phyloP scores from a whole-genome alignment of 176 grass and related monocot species.

The Carex kokanica region DNA sequence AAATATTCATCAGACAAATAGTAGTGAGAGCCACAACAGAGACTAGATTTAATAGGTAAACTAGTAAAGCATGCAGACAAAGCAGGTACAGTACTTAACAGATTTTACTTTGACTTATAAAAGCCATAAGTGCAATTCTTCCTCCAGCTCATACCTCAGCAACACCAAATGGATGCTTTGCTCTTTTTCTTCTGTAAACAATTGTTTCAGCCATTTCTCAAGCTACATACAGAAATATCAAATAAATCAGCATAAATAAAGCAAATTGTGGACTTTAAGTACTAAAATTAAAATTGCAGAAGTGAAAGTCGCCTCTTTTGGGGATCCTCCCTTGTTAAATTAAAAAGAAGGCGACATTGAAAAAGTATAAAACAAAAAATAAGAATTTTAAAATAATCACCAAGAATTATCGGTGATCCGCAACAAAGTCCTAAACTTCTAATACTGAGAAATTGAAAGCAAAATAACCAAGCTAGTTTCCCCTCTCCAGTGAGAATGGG shows the following conservation, averaged over 20 bases:
- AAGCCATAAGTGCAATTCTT: neutral
- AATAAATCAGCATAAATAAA: neutral
- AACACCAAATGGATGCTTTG: neutral
- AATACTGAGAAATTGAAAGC: neutral
- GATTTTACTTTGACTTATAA: neutral
- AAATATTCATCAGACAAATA: neutral
- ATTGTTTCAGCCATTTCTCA: neutral
- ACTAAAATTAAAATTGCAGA: neutral
- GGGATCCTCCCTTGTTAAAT: neutral
- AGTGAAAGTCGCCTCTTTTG: neutral
- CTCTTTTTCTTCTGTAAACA: slow-evolving; percentile 7
- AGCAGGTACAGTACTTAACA: neutral
- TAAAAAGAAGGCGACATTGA: too few species aligned
- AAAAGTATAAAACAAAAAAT: neutral
- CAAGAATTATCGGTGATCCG: neutral
- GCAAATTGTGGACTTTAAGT: neutral
- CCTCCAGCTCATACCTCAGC: neutral
- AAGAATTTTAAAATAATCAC: neutral
- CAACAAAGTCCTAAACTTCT: neutral
- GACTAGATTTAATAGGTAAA: neutral
- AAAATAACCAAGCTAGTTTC: neutral
- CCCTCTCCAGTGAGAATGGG: neutral
- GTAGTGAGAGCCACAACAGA: neutral
- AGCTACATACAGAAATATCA: neutral
- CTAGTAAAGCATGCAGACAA: neutral